phyloP scores from a whole-genome alignment of 2,329 filamentous ascomycete genomes.

The Phyllosticta capitalensis region DNA sequence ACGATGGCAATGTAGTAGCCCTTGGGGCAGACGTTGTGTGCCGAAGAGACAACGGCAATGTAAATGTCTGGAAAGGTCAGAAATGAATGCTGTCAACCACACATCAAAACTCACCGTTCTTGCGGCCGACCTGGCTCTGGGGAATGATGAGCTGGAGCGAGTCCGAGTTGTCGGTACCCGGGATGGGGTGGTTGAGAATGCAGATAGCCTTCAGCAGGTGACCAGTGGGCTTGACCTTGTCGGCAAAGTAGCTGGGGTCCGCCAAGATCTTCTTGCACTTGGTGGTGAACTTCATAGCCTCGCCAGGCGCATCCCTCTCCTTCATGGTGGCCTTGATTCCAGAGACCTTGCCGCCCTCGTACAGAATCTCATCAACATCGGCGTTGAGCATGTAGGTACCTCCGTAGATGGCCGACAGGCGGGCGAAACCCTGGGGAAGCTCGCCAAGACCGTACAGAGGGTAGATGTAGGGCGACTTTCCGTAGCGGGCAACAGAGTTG shows the following conservation, averaged over 20 bases:
- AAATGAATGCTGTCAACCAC: too few species aligned
- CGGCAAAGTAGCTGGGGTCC: constrained; percentile 92
- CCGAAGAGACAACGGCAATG: constrained; percentile 87
- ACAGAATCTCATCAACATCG: constrained; percentile 78
- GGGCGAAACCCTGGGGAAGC: constrained; percentile 93
- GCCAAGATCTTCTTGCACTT: constrained; percentile 94
- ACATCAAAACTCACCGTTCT: constrained; percentile 60
- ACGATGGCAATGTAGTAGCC: constrained; percentile 99
- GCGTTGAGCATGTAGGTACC: constrained; percentile 99
- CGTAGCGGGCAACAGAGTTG: constrained; percentile 94
- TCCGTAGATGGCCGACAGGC: constrained; percentile 94
- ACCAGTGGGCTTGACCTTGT: constrained; percentile 77
- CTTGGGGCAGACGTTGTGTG: constrained; percentile 97
- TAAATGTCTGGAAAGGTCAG: constrained; percentile 64
- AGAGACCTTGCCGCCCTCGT: constrained; percentile 74
- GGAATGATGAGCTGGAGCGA: constrained; percentile 95
- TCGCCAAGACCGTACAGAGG: constrained; percentile 95
- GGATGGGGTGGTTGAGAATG: constrained; percentile 89
- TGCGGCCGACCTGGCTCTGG: constrained; percentile 91
- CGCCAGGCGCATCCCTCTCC: constrained; percentile 63
- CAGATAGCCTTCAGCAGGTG: constrained; percentile 95
- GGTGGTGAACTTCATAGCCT: constrained; percentile 85
- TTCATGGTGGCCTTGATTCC: constrained; percentile 98
- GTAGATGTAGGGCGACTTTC: constrained; percentile 99
- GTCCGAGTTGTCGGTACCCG: constrained; percentile 80